Evolutionary conservation across 306 rosid species (phyloP), one percentile per base, ranked within the genome.

Genomic region (Malus sieversii): DNA sequence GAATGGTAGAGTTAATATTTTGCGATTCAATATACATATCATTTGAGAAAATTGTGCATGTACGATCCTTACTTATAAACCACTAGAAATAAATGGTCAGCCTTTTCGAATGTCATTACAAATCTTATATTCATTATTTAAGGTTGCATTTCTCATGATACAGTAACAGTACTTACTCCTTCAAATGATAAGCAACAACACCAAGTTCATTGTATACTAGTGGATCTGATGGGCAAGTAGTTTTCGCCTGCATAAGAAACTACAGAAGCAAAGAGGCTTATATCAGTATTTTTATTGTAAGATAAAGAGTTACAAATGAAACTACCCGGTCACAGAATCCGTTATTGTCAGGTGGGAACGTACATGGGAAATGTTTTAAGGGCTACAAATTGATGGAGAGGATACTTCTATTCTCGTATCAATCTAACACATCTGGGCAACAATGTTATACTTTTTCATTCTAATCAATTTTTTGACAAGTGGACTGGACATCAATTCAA

Each of bases 131-230:
- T 45, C 4, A 25, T 8, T 14, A 2, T 45, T 13, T 13, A 20
- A 19, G 18, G 30, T 71, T 30, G 18, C 52, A 77, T 55, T 77
- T 73, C 67, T 29, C 30, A 77, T 64, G 67, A 60, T 55, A 75
- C 61, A 33, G 63, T 75, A 71, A 77, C 61, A 32, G 63, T 75
- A 77, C 88, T 86, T 86, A 95, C 99, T 95, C 99, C 83, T 92
- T 88, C 97, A 88, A 90, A 75, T 95, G 82, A 82, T 92, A 95
- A 72, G 97, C 97, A 81, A 95, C 99, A 75, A 90, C 97, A 85
- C 99, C 99, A 63, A 92, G 96, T 85, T 95, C 99, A 77, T 95
- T 95, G 77, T 83, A 95, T 35, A 95, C 92, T 75, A 92, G 99
- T 38, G 97, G 97, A 83, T 95, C 99, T 2, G 92, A 90, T 81